phyloP scores from a whole-genome alignment of 345 rosid species.

The Excoecaria cochinchinensis region DNA sequence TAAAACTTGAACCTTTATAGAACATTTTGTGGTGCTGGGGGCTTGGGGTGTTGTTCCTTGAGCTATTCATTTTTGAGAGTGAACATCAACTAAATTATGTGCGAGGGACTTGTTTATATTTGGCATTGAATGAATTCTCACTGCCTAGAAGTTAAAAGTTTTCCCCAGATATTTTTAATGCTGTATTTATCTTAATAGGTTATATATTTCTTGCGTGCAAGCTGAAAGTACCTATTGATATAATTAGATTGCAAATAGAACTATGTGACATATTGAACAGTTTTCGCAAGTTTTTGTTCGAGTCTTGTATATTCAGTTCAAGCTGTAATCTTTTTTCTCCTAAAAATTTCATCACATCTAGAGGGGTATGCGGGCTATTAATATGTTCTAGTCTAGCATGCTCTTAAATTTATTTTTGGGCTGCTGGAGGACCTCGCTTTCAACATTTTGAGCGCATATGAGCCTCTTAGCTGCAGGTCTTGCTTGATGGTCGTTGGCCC shows the following conservation, averaged over 20 bases:
- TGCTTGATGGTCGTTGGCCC: background rate
- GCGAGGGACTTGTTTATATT: background rate
- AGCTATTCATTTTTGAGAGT: background rate
- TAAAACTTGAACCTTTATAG: too few relatives aligned
- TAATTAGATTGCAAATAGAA: background rate
- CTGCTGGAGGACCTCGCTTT: conserved; percentile 21
- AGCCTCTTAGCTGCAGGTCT: conserved; percentile 25
- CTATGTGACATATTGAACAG: background rate
- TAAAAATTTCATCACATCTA: background rate
- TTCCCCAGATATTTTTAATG: background rate
- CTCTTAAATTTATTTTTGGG: conserved; percentile 14
- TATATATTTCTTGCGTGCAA: background rate
- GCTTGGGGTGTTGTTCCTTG: background rate
- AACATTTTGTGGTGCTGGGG: too few relatives aligned
- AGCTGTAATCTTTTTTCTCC: background rate
- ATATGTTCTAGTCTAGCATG: background rate
- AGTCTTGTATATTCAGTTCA: background rate
- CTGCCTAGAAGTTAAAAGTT: background rate
- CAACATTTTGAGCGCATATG: background rate
- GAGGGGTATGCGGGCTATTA: background rate
- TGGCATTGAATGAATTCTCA: background rate
- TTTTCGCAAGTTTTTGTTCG: background rate
- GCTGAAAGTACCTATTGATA: background rate
- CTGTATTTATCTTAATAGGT: conserved; percentile 10
- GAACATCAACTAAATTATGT: background rate